These are phyloP conservation scores for Apiotrichum sp. DNA, from an alignment of 1,284 basidiomycete species.

Conservation along the genomic window DNA sequence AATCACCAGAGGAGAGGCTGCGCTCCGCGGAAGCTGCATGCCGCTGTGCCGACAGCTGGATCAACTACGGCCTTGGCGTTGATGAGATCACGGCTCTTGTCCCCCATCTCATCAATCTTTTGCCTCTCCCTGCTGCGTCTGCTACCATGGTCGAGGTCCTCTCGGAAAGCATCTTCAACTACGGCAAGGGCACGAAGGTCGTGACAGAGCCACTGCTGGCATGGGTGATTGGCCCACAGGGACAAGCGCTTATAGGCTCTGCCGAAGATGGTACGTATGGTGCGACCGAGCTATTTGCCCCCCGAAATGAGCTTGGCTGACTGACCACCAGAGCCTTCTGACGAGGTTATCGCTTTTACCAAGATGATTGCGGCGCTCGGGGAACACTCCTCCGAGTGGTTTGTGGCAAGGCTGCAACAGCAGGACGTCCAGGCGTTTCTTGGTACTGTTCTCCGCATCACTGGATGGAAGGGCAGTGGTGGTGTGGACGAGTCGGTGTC, in stretches of 20 bases:
- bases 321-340: conserved; percentile 35
- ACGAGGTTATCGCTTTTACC: conserved; percentile 55
- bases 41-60: conserved; percentile 75
- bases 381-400: conserved; percentile 75
- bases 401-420: conserved; percentile 62
- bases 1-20: conserved; percentile 30
- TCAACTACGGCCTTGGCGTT: conserved; percentile 58
- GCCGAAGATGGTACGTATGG: conserved; percentile 22
- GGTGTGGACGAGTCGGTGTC: conserved; percentile 76
- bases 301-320: too few relatives aligned
- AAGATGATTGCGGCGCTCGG: conserved; percentile 72
- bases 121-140: conserved; percentile 56
- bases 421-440: conserved; percentile 63
- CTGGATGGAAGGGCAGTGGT: conserved; percentile 66
- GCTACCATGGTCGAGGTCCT: conserved; percentile 71
- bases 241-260: conserved; percentile 24
- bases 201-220: conserved; percentile 74
- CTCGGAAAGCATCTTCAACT: conserved; percentile 62
- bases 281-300: too few relatives aligned
- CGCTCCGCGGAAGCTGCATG: conserved; percentile 63
- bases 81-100: conserved; percentile 53
- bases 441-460: conserved; percentile 64
- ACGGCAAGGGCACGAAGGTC: conserved; percentile 62
- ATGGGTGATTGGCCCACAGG: conserved; percentile 58
- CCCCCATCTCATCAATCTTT: conserved; percentile 53